Base-by-base conservation (phyloP, 208 protist genomes). In the Cochliopodium minus region DNA sequence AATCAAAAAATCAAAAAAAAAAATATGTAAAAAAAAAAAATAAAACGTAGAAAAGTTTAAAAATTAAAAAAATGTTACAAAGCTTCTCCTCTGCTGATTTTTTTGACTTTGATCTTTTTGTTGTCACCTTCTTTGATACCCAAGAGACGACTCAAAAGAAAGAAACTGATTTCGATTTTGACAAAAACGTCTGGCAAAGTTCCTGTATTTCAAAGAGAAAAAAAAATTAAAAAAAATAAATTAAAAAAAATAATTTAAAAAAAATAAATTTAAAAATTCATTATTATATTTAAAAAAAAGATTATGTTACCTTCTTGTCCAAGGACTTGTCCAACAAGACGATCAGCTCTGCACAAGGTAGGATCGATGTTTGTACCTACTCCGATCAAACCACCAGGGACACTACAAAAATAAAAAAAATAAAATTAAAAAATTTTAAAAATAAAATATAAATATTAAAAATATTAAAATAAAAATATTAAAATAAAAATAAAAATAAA, bases 281-380 rank as follows among this genome's bases (percentile, higher is more conserved):
- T 45, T 17, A 47, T 52, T 30, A 52, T 45, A 52, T 52, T 17
- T n/a, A n/a, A 52, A 52, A 30, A 52, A 52, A 15, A 43, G 47
- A 26, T 17, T n/a, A n/a, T n/a, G n/a, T 73, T 69, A 47, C 72
- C 74, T 45, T 74, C 67, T 43, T 81, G 77, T 15, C 82, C 82
- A 26, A 87, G 54, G 51, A 92, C 85, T 69, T 95, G 78, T 20
- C 95, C 95, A 23, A 96, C 90, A 50, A 98, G 80, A 57, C 92
- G 85, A 77, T 99, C 93, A 26, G 91, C 86, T 29, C 93, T 80
- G 29, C 91, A 97, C 4, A 97, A 78, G 11, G 87, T 94, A 23
- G 96, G 96, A 79, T 99, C 96, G 36, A 99, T 93, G 35, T 87
- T 88, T 29, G 96, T 99, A 47, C 95, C 95, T n/a, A 98, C 82